Evolutionary conservation across 2,329 filamentous ascomycete genomes (phyloP).

Genomic region (Stylonectria norvegica): DNA sequence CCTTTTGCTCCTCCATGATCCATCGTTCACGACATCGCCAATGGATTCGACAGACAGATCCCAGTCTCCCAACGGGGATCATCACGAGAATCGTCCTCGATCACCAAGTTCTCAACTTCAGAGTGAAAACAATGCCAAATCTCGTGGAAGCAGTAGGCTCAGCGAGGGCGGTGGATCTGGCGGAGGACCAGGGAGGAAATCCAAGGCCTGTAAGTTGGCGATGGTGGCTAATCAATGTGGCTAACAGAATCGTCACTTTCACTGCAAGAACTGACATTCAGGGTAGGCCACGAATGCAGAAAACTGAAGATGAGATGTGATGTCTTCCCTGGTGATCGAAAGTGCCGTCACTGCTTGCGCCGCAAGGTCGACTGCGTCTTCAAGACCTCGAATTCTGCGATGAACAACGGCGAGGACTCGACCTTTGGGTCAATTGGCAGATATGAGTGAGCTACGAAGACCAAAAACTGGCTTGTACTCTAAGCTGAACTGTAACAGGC

Average conservation of each 20-base stretch:
- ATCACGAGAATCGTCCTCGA: neutral
- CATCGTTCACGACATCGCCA: neutral
- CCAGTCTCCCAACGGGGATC: neutral
- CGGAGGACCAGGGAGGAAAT: slow-evolving; percentile 11
- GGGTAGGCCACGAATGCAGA: slow-evolving; percentile 10
- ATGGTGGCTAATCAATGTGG: neutral
- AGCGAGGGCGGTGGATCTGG: slow-evolving; percentile 4
- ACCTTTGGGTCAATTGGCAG: slow-evolving; percentile 5
- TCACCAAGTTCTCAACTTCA: neutral
- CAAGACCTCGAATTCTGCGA: slow-evolving; percentile 1
- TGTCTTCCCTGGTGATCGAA: slow-evolving; percentile 12
- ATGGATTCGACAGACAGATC: slow-evolving; percentile 2
- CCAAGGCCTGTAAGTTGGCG: slow-evolving; percentile 12
- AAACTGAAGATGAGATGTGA: slow-evolving; percentile 17
- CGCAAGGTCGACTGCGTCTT: slow-evolving; percentile 14
- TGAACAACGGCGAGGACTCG: slow-evolving; percentile 2
- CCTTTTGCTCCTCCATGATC: neutral
- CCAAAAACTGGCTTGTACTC: neutral
- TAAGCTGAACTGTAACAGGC: slow-evolving; percentile 1
- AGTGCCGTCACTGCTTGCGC: slow-evolving; percentile 13
- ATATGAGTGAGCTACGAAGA: slow-evolving; percentile 6
- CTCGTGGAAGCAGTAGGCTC: neutral
- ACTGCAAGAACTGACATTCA: neutral
- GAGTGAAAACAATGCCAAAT: slow-evolving; percentile 2
- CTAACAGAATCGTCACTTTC: neutral